Conservation (phyloP, 805 yeast genomes). For the Zygosaccharomyces kombuchaensis region DNA sequence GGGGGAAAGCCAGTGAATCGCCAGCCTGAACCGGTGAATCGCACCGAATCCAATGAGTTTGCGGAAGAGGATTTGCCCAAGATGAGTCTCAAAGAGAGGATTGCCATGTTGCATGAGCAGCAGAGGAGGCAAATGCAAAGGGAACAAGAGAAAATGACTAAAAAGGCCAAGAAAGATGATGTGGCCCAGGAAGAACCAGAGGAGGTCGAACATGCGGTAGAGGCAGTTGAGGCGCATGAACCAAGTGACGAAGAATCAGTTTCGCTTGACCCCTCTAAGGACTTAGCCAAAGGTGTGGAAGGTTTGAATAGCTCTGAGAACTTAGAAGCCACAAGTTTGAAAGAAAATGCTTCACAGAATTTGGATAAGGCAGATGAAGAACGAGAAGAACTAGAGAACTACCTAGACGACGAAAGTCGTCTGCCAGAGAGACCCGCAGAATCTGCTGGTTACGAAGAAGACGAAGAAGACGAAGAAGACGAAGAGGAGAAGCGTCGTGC, state of each 20-base stretch:
- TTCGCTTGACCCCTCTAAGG: background rate
- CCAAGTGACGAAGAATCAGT: background rate
- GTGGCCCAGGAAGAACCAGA: background rate
- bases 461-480: slow-evolving; percentile 50
- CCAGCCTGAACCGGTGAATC: slow-evolving; percentile 21
- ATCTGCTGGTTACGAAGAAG: slow-evolving; percentile 35
- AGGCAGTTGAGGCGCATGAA: background rate
- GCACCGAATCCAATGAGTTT: slow-evolving; percentile 24
- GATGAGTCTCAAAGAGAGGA: slow-evolving; percentile 80
- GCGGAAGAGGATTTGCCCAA: slow-evolving; percentile 63
- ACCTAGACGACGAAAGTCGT: slow-evolving; percentile 25
- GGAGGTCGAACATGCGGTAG: background rate
- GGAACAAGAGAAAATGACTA: slow-evolving; percentile 55
- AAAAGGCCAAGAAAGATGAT: slow-evolving; percentile 41
- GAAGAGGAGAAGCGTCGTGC: slow-evolving; percentile 73
- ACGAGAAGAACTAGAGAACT: slow-evolving; percentile 12
- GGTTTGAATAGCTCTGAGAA: background rate
- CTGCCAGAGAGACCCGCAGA: background rate
- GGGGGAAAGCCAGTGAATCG: slow-evolving; percentile 19
- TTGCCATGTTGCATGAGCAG: slow-evolving; percentile 73
- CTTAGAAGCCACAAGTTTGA: background rate
- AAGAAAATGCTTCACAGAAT: background rate
- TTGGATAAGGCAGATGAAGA: slow-evolving; percentile 12
- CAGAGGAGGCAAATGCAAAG: slow-evolving; percentile 77
- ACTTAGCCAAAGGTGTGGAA: slow-evolving; percentile 3